Conservation (phyloP, 2,329 filamentous ascomycete genomes). For the Ascochyta rabiei region DNA sequence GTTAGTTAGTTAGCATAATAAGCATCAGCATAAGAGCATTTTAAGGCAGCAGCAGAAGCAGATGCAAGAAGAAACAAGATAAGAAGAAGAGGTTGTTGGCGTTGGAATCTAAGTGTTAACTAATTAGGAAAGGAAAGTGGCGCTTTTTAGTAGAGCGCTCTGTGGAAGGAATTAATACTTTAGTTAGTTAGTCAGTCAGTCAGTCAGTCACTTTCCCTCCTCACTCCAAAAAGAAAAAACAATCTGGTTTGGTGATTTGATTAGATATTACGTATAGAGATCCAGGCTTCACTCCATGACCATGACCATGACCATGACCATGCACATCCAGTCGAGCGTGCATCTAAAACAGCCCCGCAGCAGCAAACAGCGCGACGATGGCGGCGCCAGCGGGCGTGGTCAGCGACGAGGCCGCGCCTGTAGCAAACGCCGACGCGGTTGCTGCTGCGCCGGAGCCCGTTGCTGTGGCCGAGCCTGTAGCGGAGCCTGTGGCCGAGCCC, state of each 20-base stretch:
- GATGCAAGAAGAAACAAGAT: not conserved
- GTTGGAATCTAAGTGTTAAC: not conserved
- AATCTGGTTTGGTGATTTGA: too few relatives aligned
- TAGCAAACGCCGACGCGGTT: conserved; percentile 24
- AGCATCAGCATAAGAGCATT: not conserved
- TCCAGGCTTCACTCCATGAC: not conserved
- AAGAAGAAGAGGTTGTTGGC: not conserved
- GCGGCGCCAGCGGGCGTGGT: conserved; percentile 30
- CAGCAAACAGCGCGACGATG: conserved; percentile 30
- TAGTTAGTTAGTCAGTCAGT: not conserved
- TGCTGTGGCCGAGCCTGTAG: conserved; percentile 9
- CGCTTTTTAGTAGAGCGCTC: conserved; percentile 4
- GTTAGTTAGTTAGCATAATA: not conserved
- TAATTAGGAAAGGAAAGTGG: not conserved
- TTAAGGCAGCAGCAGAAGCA: not conserved
- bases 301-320: too few relatives aligned
- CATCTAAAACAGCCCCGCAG: conserved; percentile 25
- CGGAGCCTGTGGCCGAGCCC: conserved; percentile 3
- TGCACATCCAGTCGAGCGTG: not conserved
- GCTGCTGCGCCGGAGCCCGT: conserved; percentile 17
- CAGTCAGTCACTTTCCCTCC: not conserved
- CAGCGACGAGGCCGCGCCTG: conserved; percentile 20
- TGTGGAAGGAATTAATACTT: not conserved
- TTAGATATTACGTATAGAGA: conserved; percentile 10
- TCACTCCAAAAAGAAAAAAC: too few relatives aligned